Evolutionary conservation across 2,329 filamentous ascomycete genomes (phyloP), one percentile per base, ranked within the genome.

Genomic region (Claviceps capensis): DNA sequence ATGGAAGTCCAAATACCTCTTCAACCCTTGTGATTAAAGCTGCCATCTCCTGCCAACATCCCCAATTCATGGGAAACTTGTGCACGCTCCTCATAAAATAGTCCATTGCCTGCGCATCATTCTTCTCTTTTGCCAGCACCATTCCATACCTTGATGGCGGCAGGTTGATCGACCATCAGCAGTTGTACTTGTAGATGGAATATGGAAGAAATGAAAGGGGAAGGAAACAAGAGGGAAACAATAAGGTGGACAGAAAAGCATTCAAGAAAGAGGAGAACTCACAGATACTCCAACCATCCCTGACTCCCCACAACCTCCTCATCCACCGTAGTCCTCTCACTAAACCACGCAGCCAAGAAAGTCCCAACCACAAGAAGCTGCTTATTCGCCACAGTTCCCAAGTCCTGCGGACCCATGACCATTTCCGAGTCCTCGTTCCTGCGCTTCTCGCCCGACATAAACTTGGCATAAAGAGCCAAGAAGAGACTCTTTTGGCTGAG

Each of bases 391-490:
- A 88, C 86, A 36, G 83, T 83, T 1, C 90, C 89, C 14, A 88
- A 82, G 67, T 98, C 93, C 53, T 90, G 83, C 1, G 93, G 91
- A 0, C 93, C 93, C 69, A 97, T 81, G 49, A 98, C 87, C 86
- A 96, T 96, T 69, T 98, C 93, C 22, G 87, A 88, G 53, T 97
- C 91, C 67, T 98, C 93, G 61, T 95, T 88, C 67, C 91, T 95
- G 57, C 88, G 82, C 73, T 97, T 96, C 73, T 98, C 93, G 1
- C 93, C 93, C 0, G 90, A 86, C 57, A 97, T 79, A 63, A 90
- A 89, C 63, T 91, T 94, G 45, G 93, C 88, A 62, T 98, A 98
- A 4, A 97, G 73, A 0, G 89, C 86, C 11, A 98, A 75, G 63
- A 98, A 98, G 19, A 97, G 69, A 50, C 91, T 89, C 69, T 91